phyloP scores from a whole-genome alignment of 1,139 yeast species.

The Yamadazyma diddensiae region DNA sequence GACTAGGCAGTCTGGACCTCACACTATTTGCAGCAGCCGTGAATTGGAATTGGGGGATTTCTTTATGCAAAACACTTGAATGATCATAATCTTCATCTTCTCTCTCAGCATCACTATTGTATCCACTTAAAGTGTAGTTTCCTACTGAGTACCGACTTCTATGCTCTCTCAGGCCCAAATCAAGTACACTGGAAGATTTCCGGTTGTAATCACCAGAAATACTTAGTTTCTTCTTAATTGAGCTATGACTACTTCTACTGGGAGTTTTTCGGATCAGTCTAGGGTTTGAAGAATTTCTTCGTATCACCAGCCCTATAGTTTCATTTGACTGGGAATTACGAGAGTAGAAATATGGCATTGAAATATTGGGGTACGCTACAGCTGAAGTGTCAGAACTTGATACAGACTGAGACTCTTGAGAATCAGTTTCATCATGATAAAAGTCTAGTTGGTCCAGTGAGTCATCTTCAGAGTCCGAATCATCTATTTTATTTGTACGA shows the following conservation, averaged over 20 bases:
- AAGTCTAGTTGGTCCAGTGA: neutral
- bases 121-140: conserved; percentile 1
- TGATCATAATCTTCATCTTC: neutral
- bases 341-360: neutral
- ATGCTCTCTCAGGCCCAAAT: neutral
- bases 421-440: neutral
- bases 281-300: conserved; percentile 1
- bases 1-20: conserved; percentile 13
- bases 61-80: neutral
- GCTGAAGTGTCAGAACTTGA: neutral
- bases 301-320: conserved; percentile 5
- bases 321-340: conserved; percentile 2
- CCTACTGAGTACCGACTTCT: neutral
- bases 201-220: conserved; percentile 1
- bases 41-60: conserved; percentile 7
- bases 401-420: neutral
- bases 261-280: conserved; percentile 1
- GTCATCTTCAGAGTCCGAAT: neutral
- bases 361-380: no score
- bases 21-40: no score
- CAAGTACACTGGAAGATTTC: conserved; percentile 1
- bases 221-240: conserved; percentile 7
- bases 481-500: neutral
- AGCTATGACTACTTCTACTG: conserved; percentile 6
- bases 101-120: neutral